Evolutionary conservation across 768 basidiomycete species (phyloP).

Genomic region (Peribolospora baueri): DNA sequence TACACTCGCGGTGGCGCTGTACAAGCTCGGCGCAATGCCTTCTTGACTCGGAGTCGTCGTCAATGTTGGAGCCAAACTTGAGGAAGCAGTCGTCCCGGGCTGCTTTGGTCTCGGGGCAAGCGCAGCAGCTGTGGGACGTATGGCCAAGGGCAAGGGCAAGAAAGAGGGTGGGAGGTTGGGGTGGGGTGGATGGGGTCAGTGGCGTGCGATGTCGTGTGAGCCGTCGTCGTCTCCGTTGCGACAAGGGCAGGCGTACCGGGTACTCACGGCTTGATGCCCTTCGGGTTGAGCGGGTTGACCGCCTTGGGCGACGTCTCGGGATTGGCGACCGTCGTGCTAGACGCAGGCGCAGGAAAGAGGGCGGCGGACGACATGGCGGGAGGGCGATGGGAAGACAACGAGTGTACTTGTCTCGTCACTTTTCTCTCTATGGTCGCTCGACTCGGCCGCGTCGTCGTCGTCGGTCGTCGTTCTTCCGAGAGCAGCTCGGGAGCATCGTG

Average conservation of each 20-base stretch:
- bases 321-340: background rate
- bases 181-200: background rate
- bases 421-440: too few relatives aligned
- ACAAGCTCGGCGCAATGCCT: slow-evolving; percentile 63
- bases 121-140: slow-evolving; percentile 50
- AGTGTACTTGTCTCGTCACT: too few relatives aligned
- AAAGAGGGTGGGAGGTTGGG: background rate
- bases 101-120: slow-evolving; percentile 79
- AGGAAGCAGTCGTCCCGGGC: slow-evolving; percentile 89
- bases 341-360: too few relatives aligned
- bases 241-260: background rate
- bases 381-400: too few relatives aligned
- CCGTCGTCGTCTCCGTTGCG: background rate
- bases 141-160: background rate
- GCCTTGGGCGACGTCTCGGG: slow-evolving; percentile 10
- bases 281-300: slow-evolving; percentile 62
- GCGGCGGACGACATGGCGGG: too few relatives aligned
- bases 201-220: background rate
- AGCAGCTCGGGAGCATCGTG: too few relatives aligned
- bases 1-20: slow-evolving; percentile 62
- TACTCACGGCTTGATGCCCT: slow-evolving; percentile 83
- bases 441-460: too few relatives aligned
- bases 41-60: slow-evolving; percentile 36
- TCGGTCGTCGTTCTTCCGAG: too few relatives aligned
- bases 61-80: slow-evolving; percentile 23